Percentiles rank a stretch among this genome's conserved stretches.
These are phyloP conservation scores for Juncus effusus DNA, from an alignment of 176 grass and related monocot species.

Conservation along the genomic window DNA sequence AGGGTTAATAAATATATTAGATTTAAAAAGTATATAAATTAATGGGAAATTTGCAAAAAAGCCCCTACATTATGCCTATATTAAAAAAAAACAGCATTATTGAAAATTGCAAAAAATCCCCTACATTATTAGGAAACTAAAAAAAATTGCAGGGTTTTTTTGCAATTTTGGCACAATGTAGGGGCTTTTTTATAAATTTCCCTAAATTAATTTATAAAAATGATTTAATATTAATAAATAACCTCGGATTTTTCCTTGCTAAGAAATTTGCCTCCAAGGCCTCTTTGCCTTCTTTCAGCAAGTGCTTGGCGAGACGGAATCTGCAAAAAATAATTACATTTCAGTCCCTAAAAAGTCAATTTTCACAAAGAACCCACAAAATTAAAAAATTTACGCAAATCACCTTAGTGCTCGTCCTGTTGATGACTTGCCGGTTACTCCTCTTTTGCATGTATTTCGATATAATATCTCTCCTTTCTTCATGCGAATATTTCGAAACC, in stretches of 20 bases:
- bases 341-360: conserved; percentile 15
- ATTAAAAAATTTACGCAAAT: conserved; percentile 1
- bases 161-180: no score
- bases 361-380: not conserved
- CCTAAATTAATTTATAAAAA: no score
- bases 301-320: conserved; percentile 76
- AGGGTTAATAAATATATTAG: conserved; percentile 4
- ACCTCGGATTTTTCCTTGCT: conserved; percentile 79
- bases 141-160: no score
- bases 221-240: not conserved
- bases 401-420: conserved; percentile 63
- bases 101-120: not conserved
- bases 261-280: conserved; percentile 77
- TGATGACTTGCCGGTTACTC: conserved; percentile 58
- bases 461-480: conserved; percentile 95
- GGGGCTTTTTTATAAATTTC: no score
- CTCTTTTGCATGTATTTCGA: conserved; percentile 96
- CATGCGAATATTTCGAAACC: conserved; percentile 79
- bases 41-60: not conserved
- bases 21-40: not conserved
- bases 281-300: conserved; percentile 71
- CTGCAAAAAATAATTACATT: conserved; percentile 32
- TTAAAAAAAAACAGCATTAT: no score
- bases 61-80: no score
- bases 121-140: not conserved